phyloP scores from a whole-genome alignment of 352 stramenopile genomes.

The Phytopythium ostracodes region DNA sequence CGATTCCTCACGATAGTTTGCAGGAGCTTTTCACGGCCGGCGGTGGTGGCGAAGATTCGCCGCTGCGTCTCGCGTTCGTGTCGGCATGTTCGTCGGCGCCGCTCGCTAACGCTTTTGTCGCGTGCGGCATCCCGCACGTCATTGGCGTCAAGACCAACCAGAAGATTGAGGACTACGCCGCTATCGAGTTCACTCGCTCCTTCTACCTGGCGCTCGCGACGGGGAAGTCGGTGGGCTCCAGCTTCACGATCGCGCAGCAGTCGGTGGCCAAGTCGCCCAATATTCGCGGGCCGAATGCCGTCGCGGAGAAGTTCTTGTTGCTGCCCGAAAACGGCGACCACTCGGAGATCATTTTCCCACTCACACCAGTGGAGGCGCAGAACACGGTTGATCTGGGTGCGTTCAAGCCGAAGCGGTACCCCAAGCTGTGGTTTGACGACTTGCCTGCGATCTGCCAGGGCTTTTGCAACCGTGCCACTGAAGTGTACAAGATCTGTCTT shows the following conservation, averaged over 20 bases:
- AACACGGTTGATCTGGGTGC: conserved; percentile 41
- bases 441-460: conserved; percentile 73
- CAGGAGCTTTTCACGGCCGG: conserved; percentile 67
- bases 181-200: conserved; percentile 81
- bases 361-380: conserved; percentile 42
- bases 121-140: conserved; percentile 88
- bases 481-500: conserved; percentile 82
- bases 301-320: conserved; percentile 74
- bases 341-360: conserved; percentile 78
- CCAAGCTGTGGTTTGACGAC: conserved; percentile 77
- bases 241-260: conserved; percentile 73
- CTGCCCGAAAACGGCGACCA: conserved; percentile 73
- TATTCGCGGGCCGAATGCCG: conserved; percentile 61
- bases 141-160: conserved; percentile 84
- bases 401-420: conserved; percentile 55
- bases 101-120: conserved; percentile 81
- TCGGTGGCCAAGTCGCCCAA: conserved; percentile 75
- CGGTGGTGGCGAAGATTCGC: conserved; percentile 29
- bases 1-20: conserved; percentile 64
- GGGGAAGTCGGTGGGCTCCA: conserved; percentile 63
- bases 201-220: conserved; percentile 79
- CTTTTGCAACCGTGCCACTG: conserved; percentile 72
- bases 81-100: conserved; percentile 75
- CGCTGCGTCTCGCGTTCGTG: conserved; percentile 74
- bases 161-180: conserved; percentile 86